A percentile compares a stretch with the other conserved stretches of the same genome.
Conservation (phyloP, 495 filamentous ascomycete genomes). For the Evernia prunastri region DNA sequence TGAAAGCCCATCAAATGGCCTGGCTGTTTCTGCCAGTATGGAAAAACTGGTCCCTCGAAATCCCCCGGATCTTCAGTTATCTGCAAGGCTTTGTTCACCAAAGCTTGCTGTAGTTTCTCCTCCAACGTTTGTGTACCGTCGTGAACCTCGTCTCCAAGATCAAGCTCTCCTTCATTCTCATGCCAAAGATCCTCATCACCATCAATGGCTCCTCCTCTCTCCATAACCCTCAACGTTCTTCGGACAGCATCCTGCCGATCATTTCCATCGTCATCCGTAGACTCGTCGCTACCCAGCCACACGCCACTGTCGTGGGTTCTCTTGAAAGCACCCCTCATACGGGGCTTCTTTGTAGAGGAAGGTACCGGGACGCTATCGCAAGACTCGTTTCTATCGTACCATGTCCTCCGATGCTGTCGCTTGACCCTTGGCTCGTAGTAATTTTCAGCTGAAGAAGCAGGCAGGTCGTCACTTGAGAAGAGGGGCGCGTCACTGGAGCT, state of each 20-base stretch:
- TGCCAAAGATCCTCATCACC: slow-evolving; percentile 1
- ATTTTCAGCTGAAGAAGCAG: slow-evolving; percentile 60
- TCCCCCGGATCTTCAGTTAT: slow-evolving; percentile 15
- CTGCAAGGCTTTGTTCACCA: slow-evolving; percentile 1
- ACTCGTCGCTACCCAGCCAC: slow-evolving; percentile 64
- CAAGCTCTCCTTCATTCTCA: not conserved
- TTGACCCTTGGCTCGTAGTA: slow-evolving; percentile 50
- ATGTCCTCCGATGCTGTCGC: slow-evolving; percentile 60
- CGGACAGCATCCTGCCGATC: not conserved
- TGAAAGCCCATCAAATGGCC: slow-evolving; percentile 6
- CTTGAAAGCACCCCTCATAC: slow-evolving; percentile 51
- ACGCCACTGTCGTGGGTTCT: slow-evolving; percentile 73
- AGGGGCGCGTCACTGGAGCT: slow-evolving; percentile 65
- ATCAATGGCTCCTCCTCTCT: slow-evolving; percentile 4
- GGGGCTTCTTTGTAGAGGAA: slow-evolving; percentile 35
- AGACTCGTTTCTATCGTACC: slow-evolving; percentile 54
- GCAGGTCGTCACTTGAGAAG: slow-evolving; percentile 75
- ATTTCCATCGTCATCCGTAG: not conserved
- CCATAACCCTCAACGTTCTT: not conserved
- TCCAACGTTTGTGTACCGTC: not conserved
- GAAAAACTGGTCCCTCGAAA: slow-evolving; percentile 21
- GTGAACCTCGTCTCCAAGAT: not conserved
- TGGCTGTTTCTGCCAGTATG: slow-evolving; percentile 22
- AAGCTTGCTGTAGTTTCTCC: not conserved
- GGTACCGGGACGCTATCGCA: slow-evolving; percentile 20